phyloP scores from a whole-genome alignment of 257 asterid genomes.

The Linaria vulgaris region DNA sequence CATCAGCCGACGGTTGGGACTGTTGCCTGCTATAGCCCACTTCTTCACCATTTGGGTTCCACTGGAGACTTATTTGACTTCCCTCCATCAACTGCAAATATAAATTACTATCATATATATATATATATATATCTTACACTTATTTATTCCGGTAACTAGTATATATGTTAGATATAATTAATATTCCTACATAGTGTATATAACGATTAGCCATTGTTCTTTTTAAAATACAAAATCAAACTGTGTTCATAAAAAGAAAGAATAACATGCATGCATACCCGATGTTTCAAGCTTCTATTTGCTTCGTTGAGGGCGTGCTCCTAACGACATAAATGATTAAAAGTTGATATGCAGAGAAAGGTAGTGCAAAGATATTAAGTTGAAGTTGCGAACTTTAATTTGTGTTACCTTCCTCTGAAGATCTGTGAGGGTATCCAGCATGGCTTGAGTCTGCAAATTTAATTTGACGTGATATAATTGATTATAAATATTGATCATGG shows the following conservation, averaged over 20 bases:
- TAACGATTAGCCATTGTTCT: too few relatives aligned
- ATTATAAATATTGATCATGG: not conserved
- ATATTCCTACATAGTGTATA: too few relatives aligned
- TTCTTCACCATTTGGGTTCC: slow-evolving; percentile 78
- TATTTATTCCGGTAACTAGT: too few relatives aligned
- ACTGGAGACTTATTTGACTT: slow-evolving; percentile 66
- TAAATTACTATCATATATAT: too few relatives aligned
- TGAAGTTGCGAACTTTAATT: not conserved
- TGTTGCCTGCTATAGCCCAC: slow-evolving; percentile 63
- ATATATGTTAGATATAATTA: too few relatives aligned
- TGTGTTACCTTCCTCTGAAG: slow-evolving; percentile 80
- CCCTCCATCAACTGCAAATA: slow-evolving; percentile 73
- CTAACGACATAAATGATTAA: slow-evolving; percentile 38
- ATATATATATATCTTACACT: too few relatives aligned
- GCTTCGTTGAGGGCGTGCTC: slow-evolving; percentile 95
- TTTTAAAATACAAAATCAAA: too few relatives aligned
- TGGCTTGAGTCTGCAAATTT: slow-evolving; percentile 74
- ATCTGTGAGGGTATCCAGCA: slow-evolving; percentile 94
- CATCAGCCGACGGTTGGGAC: slow-evolving; percentile 60
- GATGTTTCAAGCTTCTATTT: slow-evolving; percentile 75
- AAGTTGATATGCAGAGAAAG: slow-evolving; percentile 1
- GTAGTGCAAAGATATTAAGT: not conserved
- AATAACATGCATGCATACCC: slow-evolving; percentile 46
- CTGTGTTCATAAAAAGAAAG: not conserved
- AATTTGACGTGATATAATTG: too few relatives aligned